These are phyloP conservation scores for Dryas alaskensis DNA, from an alignment of 306 rosid genomes.

Conservation along the genomic window DNA sequence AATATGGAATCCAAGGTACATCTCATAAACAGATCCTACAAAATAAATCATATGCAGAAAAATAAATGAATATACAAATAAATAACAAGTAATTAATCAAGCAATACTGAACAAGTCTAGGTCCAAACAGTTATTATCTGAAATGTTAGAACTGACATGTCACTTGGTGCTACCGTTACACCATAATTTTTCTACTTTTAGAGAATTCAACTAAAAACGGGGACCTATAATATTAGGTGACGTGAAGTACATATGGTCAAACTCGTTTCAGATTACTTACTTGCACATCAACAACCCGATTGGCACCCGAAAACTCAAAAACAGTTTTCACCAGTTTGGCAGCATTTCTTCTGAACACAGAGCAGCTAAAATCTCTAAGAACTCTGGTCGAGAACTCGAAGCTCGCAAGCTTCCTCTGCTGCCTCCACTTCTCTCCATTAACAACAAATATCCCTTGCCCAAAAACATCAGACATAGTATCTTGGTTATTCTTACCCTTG, in stretches of 20 bases:
- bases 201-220: too few relatives aligned
- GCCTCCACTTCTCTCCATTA: constrained; percentile 69
- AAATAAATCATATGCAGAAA: not conserved
- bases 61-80: not conserved
- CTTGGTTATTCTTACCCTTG: constrained; percentile 46
- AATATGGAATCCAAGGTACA: constrained; percentile 70
- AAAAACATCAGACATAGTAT: constrained; percentile 38
- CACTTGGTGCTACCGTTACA: too few relatives aligned
- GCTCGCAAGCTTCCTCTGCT: constrained; percentile 69
- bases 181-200: too few relatives aligned
- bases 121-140: too few relatives aligned
- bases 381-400: constrained; percentile 67
- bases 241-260: too few relatives aligned
- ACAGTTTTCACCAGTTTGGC: constrained; percentile 47
- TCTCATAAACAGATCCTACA: constrained; percentile 63
- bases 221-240: too few relatives aligned
- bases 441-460: constrained; percentile 67
- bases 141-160: not conserved
- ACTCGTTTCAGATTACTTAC: constrained; percentile 29
- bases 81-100: not conserved
- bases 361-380: constrained; percentile 62
- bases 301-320: constrained; percentile 26
- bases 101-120: not conserved
- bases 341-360: constrained; percentile 51
- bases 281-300: constrained; percentile 57